Percentiles rank a stretch among this genome's conserved stretches.
Conservation (phyloP, 345 rosid species). For the Gossypium australe region DNA sequence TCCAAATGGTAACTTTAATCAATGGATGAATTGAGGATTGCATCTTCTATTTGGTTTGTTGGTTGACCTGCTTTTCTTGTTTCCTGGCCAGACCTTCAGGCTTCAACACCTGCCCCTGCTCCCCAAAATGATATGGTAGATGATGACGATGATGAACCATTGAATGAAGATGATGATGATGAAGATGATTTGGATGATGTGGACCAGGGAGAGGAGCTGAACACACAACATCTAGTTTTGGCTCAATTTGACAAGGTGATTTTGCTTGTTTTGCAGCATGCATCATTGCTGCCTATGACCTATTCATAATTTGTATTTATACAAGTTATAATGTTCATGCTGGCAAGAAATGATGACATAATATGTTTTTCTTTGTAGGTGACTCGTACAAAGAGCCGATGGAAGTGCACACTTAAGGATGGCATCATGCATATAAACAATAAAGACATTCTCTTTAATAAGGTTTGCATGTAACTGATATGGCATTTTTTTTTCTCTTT, state of each 20-base stretch:
- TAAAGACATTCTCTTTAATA: constrained; percentile 88
- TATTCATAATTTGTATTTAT: background rate
- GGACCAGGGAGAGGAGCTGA: constrained; percentile 84
- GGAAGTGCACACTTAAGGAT: constrained; percentile 93
- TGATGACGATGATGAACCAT: constrained; percentile 82
- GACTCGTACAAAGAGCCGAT: constrained; percentile 88
- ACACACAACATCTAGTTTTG: constrained; percentile 87
- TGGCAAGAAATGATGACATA: background rate
- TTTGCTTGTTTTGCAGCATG: background rate
- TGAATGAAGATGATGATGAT: constrained; percentile 84
- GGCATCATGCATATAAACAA: constrained; percentile 97
- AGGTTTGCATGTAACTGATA: constrained; percentile 39
- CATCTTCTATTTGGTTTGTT: background rate
- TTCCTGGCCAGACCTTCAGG: constrained; percentile 54
- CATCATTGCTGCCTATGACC: background rate
- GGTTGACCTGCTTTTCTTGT: constrained; percentile 11
- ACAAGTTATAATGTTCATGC: background rate
- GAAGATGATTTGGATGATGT: constrained; percentile 70
- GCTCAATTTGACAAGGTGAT: constrained; percentile 98
- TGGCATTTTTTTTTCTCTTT: background rate
- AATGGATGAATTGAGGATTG: background rate
- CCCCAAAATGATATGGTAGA: constrained; percentile 46
- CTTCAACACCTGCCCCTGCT: constrained; percentile 62
- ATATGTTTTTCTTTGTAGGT: constrained; percentile 39
- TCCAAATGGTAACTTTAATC: constrained; percentile 50